Evolutionary conservation across 257 asterid genomes (phyloP).

Genomic region (Nicotiana benthamiana): DNA sequence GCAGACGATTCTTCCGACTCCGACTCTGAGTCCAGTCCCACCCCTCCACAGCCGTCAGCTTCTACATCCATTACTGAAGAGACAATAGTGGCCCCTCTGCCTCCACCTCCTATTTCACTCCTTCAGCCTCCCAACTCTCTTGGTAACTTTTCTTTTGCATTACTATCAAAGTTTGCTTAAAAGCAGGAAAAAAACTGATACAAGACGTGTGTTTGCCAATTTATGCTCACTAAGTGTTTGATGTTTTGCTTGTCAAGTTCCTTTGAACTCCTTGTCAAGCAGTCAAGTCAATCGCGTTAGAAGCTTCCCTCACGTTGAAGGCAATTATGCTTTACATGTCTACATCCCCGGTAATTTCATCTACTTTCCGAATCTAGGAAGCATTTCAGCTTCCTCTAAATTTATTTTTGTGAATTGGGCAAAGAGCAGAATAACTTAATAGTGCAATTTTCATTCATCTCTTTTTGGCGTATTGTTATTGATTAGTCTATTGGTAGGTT

Average conservation of each 20-base stretch:
- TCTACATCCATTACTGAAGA: neutral
- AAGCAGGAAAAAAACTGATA: too few species aligned
- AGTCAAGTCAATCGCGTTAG: slow-evolving; percentile 52
- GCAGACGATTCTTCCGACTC: slow-evolving; percentile 63
- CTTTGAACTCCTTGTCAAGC: slow-evolving; percentile 27
- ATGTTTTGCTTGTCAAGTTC: slow-evolving; percentile 36
- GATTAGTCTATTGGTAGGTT: neutral
- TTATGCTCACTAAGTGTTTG: slow-evolving; percentile 27
- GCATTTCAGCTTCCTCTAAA: neutral
- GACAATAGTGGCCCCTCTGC: slow-evolving; percentile 35
- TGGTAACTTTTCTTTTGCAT: slow-evolving; percentile 21
- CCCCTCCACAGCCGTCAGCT: slow-evolving; percentile 20
- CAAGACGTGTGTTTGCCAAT: too few species aligned
- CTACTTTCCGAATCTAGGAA: neutral
- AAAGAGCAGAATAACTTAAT: neutral
- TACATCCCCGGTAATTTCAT: slow-evolving; percentile 71
- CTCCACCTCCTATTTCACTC: slow-evolving; percentile 76
- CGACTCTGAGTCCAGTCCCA: slow-evolving; percentile 42
- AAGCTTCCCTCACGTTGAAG: slow-evolving; percentile 81
- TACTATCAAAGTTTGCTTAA: neutral
- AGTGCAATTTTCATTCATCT: neutral
- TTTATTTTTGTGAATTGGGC: neutral
- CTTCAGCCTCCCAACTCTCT: slow-evolving; percentile 53
- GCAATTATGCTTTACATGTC: slow-evolving; percentile 85
- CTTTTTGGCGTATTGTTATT: neutral